These are phyloP conservation scores for Podaxis sp. DNA, from an alignment of 768 basidiomycete species.

Conservation along the genomic window DNA sequence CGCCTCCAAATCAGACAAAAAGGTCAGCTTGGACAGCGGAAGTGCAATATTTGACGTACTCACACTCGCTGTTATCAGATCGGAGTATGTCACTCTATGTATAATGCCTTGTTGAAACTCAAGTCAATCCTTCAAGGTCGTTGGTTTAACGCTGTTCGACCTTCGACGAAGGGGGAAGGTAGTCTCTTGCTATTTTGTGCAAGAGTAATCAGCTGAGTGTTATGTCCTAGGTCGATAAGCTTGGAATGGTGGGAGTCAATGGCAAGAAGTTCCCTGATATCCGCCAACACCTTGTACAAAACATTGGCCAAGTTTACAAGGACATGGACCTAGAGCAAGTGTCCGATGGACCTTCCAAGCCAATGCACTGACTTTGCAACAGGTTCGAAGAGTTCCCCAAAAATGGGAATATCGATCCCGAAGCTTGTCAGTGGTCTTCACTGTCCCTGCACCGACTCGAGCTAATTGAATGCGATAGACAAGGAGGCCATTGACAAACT, in stretches of 20 bases:
- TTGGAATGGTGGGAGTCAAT: slow-evolving; percentile 89
- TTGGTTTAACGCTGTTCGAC: slow-evolving; percentile 88
- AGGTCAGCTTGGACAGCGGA: slow-evolving; percentile 43
- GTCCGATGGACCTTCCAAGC: neutral
- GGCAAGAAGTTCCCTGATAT: slow-evolving; percentile 89
- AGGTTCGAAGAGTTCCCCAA: slow-evolving; percentile 84
- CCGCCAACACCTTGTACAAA: slow-evolving; percentile 74
- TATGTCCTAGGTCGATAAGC: slow-evolving; percentile 56
- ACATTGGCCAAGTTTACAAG: slow-evolving; percentile 82
- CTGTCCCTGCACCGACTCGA: neutral
- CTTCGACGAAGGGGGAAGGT: slow-evolving; percentile 83
- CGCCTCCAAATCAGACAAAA: slow-evolving; percentile 95
- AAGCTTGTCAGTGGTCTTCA: slow-evolving; percentile 65
- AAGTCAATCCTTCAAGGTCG: slow-evolving; percentile 53
- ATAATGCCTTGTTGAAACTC: neutral
- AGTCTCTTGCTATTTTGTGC: neutral
- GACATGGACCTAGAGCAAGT: slow-evolving; percentile 69
- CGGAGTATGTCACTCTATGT: slow-evolving; percentile 47
- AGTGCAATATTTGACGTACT: neutral
- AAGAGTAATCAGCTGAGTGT: neutral
- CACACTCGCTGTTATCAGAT: slow-evolving; percentile 41
- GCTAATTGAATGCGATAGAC: slow-evolving; percentile 44
- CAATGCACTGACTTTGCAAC: slow-evolving; percentile 5
- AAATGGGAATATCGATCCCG: slow-evolving; percentile 63
- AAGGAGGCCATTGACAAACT: slow-evolving; percentile 78